A percentile compares a stretch with the other conserved stretches of the same genome.
Conservation (phyloP, 2,329 filamentous ascomycete species). For the Trematosphaeria pertusa region DNA sequence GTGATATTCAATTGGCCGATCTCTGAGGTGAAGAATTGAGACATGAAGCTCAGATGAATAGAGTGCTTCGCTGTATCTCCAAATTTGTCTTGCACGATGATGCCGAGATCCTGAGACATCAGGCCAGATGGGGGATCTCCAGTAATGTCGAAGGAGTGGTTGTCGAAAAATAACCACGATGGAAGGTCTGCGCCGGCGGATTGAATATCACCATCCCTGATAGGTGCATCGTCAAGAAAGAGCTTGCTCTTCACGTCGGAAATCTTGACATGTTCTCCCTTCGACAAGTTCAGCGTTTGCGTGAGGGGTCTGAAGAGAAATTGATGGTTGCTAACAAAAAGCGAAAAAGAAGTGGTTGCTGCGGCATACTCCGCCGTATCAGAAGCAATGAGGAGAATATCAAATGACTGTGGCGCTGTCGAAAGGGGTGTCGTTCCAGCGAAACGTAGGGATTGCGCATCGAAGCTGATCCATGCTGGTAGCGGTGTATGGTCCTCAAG, state of each 20-base stretch:
- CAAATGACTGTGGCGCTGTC: slow-evolving; percentile 73
- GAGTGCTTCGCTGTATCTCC: slow-evolving; percentile 66
- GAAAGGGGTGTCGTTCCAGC: slow-evolving; percentile 73
- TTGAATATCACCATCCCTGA: slow-evolving; percentile 59
- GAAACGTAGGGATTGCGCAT: slow-evolving; percentile 69
- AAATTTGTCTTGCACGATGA: slow-evolving; percentile 66
- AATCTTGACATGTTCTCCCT: slow-evolving; percentile 41
- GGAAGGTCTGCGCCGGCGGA: slow-evolving; percentile 65
- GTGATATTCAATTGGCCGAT: slow-evolving; percentile 57
- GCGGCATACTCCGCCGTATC: slow-evolving; percentile 81
- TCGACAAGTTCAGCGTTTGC: slow-evolving; percentile 39
- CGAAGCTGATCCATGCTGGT: slow-evolving; percentile 84
- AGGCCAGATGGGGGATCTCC: slow-evolving; percentile 70
- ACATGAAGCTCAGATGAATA: slow-evolving; percentile 53
- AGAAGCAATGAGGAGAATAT: slow-evolving; percentile 76
- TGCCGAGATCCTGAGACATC: slow-evolving; percentile 66
- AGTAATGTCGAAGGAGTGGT: slow-evolving; percentile 64
- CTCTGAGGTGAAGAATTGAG: slow-evolving; percentile 52
- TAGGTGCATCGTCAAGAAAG: slow-evolving; percentile 46
- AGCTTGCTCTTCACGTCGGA: slow-evolving; percentile 39
- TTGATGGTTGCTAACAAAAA: slow-evolving; percentile 74
- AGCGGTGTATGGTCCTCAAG: slow-evolving; percentile 80
- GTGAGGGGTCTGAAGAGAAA: slow-evolving; percentile 66
- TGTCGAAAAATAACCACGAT: slow-evolving; percentile 73
- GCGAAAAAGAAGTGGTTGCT: slow-evolving; percentile 69